Percentiles rank a stretch among this genome's conserved stretches.
These are phyloP conservation scores for Pseudopyricularia javanii DNA, from an alignment of 2,329 filamentous ascomycete genomes.

Conservation along the genomic window DNA sequence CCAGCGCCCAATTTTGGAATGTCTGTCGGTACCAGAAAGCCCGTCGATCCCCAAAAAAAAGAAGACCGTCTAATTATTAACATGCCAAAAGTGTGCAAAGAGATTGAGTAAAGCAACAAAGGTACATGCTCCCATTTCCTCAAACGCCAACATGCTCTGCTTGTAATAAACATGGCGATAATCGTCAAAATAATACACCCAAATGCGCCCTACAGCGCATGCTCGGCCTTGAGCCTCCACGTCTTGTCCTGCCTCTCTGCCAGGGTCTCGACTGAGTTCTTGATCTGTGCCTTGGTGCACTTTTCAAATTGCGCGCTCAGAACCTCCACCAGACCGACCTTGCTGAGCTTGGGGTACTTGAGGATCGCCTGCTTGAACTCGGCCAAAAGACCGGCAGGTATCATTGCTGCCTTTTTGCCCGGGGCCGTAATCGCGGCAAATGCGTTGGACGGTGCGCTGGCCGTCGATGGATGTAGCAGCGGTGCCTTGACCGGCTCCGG, in stretches of 20 bases:
- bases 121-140: too few relatives aligned
- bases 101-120: too few relatives aligned
- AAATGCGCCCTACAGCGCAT: slow-evolving; percentile 1
- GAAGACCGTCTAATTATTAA: too few relatives aligned
- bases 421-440: slow-evolving; percentile 7
- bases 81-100: too few relatives aligned
- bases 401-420: slow-evolving; percentile 19
- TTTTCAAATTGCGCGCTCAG: slow-evolving; percentile 65
- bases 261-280: slow-evolving; percentile 53
- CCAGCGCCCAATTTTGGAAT: too few relatives aligned
- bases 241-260: slow-evolving; percentile 54
- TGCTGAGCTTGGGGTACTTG: slow-evolving; percentile 46
- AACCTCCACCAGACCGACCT: slow-evolving; percentile 61
- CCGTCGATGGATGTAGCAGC: neutral
- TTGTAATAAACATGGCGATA: too few relatives aligned
- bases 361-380: slow-evolving; percentile 60
- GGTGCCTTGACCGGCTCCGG: slow-evolving; percentile 18
- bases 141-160: too few relatives aligned
- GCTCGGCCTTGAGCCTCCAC: slow-evolving; percentile 38
- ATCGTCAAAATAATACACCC: too few relatives aligned
- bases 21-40: too few relatives aligned
- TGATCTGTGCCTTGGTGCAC: slow-evolving; percentile 57
- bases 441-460: slow-evolving; percentile 11
- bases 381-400: slow-evolving; percentile 47
- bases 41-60: too few relatives aligned